Evolutionary conservation across 148 eudicot species (phyloP), one percentile per base, ranked within the genome.

Genomic region (Rhododendron henanense): DNA sequence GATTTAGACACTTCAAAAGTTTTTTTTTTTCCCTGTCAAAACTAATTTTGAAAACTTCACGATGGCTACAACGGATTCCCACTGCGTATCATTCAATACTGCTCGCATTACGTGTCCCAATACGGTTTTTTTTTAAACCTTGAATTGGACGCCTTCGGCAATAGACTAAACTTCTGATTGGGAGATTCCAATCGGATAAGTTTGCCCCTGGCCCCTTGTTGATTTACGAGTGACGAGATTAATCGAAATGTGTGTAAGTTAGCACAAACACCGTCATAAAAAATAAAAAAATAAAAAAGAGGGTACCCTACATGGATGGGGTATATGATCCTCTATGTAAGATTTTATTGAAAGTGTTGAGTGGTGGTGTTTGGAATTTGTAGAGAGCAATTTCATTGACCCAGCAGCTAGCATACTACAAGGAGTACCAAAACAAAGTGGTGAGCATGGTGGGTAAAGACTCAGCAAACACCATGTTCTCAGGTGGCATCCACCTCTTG

Each of bases 401-500:
- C 11, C 97, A 91, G 87, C 97, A 96, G 89, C 85, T 96, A 25
- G 84, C 85, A 81, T 89, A 93, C 85, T 95, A 95, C 94, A 93
- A 89, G 90, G 95, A 94, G 3, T 96, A 91, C 90, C 98, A 95
- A 87, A 87, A 85, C 85, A 93, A 90, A 82, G 92, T 96, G 63
- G 92, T 63, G 83, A 91, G 82, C 37, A 82, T 92, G 93, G 96
- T 93, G 69, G 99, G 99, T 44, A 91, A 83, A 84, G 91, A 75
- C 45, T 91, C 86, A 74, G 99, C 97, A 0, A 92, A 91, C 48
- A 86, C 79, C 39, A 91, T 93, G 89, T 88, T 94, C 84, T 91
- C 97, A 0, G 92, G 96, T 37, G 99, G 95, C 79, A 93, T 96
- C 74, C 98, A 96, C 84, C 91, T 96, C 28, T 57, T 95, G 53